Percentiles rank a stretch among this genome's conserved stretches.
phyloP scores from a whole-genome alignment of 2,329 filamentous ascomycete species.

The Verticillium tricorpus region DNA sequence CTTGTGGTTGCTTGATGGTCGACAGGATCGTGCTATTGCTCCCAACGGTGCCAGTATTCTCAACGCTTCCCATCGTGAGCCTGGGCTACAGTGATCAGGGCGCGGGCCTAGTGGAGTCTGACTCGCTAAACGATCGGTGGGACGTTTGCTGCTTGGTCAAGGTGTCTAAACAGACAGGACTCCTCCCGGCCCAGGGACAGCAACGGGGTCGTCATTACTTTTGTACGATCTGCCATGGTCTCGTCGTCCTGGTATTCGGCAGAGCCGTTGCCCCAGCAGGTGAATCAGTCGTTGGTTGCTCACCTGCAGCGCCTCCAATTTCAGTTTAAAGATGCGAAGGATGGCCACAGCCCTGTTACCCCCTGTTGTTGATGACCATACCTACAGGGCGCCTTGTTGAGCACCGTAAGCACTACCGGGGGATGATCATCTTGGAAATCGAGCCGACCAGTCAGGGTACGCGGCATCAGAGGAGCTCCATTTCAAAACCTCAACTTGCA shows the following conservation, averaged over 20 bases:
- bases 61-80: background rate
- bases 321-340: background rate
- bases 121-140: too few relatives aligned
- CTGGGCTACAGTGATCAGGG: background rate
- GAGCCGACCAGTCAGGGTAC: background rate
- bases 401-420: background rate
- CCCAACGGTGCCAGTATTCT: background rate
- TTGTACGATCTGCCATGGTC: background rate
- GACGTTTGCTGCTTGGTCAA: too few relatives aligned
- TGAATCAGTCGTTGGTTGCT: too few relatives aligned
- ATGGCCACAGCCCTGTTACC: background rate
- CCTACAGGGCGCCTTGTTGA: background rate
- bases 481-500: background rate
- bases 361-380: background rate
- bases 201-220: background rate
- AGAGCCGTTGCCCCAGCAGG: background rate
- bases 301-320: background rate
- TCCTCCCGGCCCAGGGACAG: too few relatives aligned
- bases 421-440: background rate
- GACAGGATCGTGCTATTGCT: background rate
- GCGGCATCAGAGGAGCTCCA: background rate
- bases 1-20: conserved; percentile 21
- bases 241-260: background rate
- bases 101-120: background rate
- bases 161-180: too few relatives aligned